Evolutionary conservation across 345 rosid genomes (phyloP).

Genomic region (Corchorus capsularis): DNA sequence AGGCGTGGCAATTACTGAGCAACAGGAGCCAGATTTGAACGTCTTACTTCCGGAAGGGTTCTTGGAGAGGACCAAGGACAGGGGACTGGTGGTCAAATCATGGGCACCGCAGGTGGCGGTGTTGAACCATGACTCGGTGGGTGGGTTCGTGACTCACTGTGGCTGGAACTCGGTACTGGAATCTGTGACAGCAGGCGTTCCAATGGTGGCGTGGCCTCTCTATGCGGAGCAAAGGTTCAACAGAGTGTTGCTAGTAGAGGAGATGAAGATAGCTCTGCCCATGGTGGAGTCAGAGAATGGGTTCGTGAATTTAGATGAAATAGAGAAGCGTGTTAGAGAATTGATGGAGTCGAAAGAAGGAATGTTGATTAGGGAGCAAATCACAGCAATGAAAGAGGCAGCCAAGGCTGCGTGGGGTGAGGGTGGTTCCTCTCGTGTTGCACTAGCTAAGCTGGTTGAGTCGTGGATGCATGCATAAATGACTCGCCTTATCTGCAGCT

Average conservation of each 20-base stretch:
- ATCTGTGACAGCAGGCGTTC: slow-evolving; percentile 41
- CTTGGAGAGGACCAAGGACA: slow-evolving; percentile 32
- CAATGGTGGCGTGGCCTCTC: slow-evolving; percentile 54
- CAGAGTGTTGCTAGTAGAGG: slow-evolving; percentile 30
- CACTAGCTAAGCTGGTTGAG: slow-evolving; percentile 13
- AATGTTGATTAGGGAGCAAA: slow-evolving; percentile 13
- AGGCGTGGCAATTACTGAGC: too few species aligned
- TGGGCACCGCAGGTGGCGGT: slow-evolving; percentile 39
- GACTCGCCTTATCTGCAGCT: not conserved
- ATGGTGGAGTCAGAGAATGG: slow-evolving; percentile 23
- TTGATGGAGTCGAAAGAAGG: slow-evolving; percentile 37
- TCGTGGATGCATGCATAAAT: not conserved
- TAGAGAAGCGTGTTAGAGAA: slow-evolving; percentile 34
- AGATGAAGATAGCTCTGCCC: slow-evolving; percentile 27
- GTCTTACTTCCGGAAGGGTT: slow-evolving; percentile 43
- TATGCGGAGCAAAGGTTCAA: slow-evolving; percentile 43
- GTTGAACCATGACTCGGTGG: slow-evolving; percentile 32
- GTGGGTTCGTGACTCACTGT: slow-evolving; percentile 42
- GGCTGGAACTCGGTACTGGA: slow-evolving; percentile 47
- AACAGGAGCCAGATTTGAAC: not conserved
- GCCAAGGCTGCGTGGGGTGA: slow-evolving; percentile 21
- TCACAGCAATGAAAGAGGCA: slow-evolving; percentile 3
- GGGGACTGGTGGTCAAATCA: slow-evolving; percentile 28
- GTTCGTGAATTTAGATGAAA: slow-evolving; percentile 29
- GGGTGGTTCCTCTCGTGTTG: slow-evolving; percentile 25